Base-by-base conservation (phyloP, 1,284 basidiomycete genomes). In the Pascua guehoae region DNA sequence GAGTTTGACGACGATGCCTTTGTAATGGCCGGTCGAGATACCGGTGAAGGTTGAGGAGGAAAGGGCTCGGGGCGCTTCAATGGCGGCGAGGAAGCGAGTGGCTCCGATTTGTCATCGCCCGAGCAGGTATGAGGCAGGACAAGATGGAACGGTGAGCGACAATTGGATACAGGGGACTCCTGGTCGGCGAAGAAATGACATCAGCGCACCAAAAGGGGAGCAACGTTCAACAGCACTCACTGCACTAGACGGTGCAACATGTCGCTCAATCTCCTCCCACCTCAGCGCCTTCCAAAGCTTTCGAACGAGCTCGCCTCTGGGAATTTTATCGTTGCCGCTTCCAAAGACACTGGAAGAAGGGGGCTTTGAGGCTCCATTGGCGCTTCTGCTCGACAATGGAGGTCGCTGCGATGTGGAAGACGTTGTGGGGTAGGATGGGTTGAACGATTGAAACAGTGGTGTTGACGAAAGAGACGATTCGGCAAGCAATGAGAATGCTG, bases 251-350 rank as follows among this genome's bases (percentile, higher is more conserved):
- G 24, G 24, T 32, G 24, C 24, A 32, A 72, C 57, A 53, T 75
- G 74, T 15, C 70, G 55, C 49, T 75, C 72, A 2, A 75, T 67
- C 47, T 75, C 70, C 44, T 75, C 72, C 71, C 72, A 75, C 17
- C 72, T 54, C 4, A 76, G 39, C 0, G 66, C 71, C 54, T 75
- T 76, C 70, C 72, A 75, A 16, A 76, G 54, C 50, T 72, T 71
- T 52, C 69, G 59, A 12, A 76, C 61, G 41, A 76, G 56, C 47
- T 75, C 74, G 8, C 74, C 74, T 40, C 72, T 48, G 9, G 66
- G 61, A 10, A 76, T 67, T 18, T 55, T 62, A 12, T 55, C 57
- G 24, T 47, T 45, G 12, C 56, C 11, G n/a, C 41, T 46, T 11
- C 60, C 60, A 17, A 61, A 61, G 0, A 54, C 43, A 10, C 55